Conservation (phyloP, 2,329 filamentous ascomycete genomes). For the Aspergillus ibericus region DNA sequence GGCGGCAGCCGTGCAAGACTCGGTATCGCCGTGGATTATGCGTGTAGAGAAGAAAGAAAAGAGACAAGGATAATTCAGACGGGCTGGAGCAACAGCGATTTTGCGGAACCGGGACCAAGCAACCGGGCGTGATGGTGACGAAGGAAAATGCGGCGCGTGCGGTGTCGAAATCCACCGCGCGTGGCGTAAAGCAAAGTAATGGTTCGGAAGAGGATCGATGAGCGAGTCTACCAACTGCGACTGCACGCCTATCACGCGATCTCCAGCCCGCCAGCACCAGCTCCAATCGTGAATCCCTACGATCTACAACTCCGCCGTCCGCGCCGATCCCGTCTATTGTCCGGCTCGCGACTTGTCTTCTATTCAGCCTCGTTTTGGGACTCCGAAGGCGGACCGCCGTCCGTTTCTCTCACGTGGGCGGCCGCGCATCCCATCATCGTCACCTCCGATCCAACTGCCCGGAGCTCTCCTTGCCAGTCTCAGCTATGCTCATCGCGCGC, state of each 20-base stretch:
- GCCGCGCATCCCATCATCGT: constrained; percentile 13
- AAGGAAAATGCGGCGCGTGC: constrained; percentile 2
- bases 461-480: constrained; percentile 5
- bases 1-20: background rate
- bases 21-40: background rate
- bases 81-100: background rate
- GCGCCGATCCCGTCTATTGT: background rate
- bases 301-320: background rate
- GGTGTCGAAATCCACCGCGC: constrained; percentile 10
- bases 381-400: background rate
- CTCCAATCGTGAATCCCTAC: background rate
- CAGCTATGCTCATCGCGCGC: constrained; percentile 30
- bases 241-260: background rate
- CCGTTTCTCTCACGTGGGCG: constrained; percentile 20
- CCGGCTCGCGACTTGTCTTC: background rate
- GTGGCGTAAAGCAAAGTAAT: constrained; percentile 5
- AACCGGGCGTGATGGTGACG: background rate
- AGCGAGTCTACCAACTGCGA: background rate
- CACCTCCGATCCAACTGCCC: constrained; percentile 6
- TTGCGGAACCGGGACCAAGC: background rate
- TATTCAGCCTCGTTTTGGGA: background rate
- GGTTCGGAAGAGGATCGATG: background rate
- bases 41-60: background rate
- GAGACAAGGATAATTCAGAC: background rate
- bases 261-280: background rate